phyloP scores from a whole-genome alignment of 495 filamentous ascomycete species.

The Xylaria cubensis region DNA sequence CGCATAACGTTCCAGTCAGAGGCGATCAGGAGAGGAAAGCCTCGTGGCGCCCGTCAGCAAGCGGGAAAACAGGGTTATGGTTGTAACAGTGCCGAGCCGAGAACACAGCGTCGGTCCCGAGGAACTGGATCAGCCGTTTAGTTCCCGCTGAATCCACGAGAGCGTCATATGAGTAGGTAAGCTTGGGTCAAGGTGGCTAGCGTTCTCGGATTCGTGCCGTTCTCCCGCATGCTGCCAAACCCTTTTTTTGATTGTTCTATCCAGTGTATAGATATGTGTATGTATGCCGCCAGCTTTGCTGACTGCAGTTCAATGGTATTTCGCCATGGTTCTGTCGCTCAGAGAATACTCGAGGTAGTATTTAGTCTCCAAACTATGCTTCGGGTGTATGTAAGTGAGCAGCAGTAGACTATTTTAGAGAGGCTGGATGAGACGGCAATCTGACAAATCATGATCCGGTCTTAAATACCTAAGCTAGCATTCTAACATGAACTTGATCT shows the following conservation, averaged over 20 bases:
- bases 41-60: constrained; percentile 5
- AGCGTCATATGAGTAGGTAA: not conserved
- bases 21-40: not conserved
- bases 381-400: not conserved
- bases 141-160: not conserved
- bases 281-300: not conserved
- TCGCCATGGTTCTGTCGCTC: not conserved
- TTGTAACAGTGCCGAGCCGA: constrained; percentile 15
- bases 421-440: not conserved
- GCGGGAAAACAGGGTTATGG: not conserved
- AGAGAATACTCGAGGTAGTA: not conserved
- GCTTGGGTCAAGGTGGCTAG: not conserved
- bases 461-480: too few species aligned
- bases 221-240: not conserved
- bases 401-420: not conserved
- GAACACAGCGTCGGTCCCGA: constrained; percentile 20
- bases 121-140: constrained; percentile 17
- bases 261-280: not conserved
- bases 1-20: not conserved
- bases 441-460: not conserved
- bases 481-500: not conserved
- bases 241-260: not conserved
- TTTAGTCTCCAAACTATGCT: not conserved
- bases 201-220: not conserved
- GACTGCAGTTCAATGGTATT: not conserved